phyloP scores from a whole-genome alignment of 257 asterid species.

The Fraxinus anomala region DNA sequence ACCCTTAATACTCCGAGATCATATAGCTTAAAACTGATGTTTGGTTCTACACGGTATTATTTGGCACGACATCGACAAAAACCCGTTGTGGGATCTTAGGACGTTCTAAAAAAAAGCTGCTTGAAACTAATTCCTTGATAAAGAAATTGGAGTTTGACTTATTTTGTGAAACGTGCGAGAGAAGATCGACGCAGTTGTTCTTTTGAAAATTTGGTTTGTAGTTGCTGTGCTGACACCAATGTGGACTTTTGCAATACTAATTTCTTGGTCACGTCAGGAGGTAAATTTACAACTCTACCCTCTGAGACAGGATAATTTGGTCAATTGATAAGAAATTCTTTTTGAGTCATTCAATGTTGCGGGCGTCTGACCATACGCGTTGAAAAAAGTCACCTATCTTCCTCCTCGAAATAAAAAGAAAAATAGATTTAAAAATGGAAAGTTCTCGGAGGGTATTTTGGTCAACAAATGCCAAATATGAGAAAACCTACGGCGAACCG shows the following conservation, averaged over 20 bases:
- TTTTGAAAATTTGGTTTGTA: neutral
- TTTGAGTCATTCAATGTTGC: conserved; percentile 42
- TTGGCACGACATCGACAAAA: too few relatives aligned
- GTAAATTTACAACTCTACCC: conserved; percentile 33
- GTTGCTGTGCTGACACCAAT: conserved; percentile 27
- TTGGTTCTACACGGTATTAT: too few relatives aligned
- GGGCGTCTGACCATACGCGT: conserved; percentile 51
- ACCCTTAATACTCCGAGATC: conserved; percentile 33
- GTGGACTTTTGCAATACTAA: conserved; percentile 25
- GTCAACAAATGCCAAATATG: conserved; percentile 10
- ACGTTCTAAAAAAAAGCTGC: too few relatives aligned
- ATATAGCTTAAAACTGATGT: too few relatives aligned
- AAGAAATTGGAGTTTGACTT: neutral
- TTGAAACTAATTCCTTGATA: too few relatives aligned
- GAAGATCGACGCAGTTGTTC: conserved; percentile 25
- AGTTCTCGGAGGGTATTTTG: conserved; percentile 19
- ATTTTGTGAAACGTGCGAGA: conserved; percentile 6
- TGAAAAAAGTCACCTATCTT: conserved; percentile 29
- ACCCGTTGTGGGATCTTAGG: too few relatives aligned
- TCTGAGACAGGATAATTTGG: conserved; percentile 28
- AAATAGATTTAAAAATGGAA: neutral
- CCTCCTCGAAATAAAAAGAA: neutral
- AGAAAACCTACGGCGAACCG: neutral
- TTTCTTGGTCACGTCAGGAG: conserved; percentile 19
- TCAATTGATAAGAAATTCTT: conserved; percentile 37